A percentile compares a stretch with the other conserved stretches of the same genome.
These are phyloP conservation scores for Clausena lansium DNA, from an alignment of 345 rosid genomes.

Conservation along the genomic window DNA sequence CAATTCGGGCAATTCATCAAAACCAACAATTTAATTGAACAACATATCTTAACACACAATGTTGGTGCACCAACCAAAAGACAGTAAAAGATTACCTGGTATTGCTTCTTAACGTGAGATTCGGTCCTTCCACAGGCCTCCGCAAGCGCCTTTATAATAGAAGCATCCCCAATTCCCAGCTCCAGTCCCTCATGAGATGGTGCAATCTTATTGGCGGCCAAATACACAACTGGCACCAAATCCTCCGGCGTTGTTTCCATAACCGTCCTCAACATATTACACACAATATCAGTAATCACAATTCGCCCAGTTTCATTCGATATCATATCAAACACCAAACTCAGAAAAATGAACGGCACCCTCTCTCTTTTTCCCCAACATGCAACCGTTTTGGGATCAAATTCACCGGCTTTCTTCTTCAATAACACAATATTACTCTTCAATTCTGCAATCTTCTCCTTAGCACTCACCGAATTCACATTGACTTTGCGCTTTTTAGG, in stretches of 20 bases:
- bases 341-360: conserved; percentile 76
- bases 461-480: neutral
- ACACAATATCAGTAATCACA: conserved; percentile 79
- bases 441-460: conserved; percentile 32
- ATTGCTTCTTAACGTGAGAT: conserved; percentile 58
- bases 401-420: conserved; percentile 70
- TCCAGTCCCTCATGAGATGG: conserved; percentile 95
- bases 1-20: neutral
- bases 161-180: conserved; percentile 83
- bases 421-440: conserved; percentile 55
- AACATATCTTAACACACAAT: neutral
- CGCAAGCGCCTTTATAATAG: conserved; percentile 72
- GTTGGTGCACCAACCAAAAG: neutral
- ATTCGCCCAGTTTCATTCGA: conserved; percentile 70
- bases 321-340: conserved; percentile 70
- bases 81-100: conserved; percentile 43
- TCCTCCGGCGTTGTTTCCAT: conserved; percentile 76
- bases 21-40: neutral
- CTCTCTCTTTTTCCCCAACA: conserved; percentile 71
- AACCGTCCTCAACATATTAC: conserved; percentile 83
- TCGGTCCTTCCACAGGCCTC: conserved; percentile 91
- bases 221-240: conserved; percentile 65
- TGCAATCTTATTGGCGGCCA: conserved; percentile 71
- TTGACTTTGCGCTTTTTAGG: conserved; percentile 20
- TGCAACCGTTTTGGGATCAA: conserved; percentile 52